Evolutionary conservation across 805 yeast species (phyloP), one percentile per base, ranked within the genome.

Genomic region (Suhomyces prunicola): DNA sequence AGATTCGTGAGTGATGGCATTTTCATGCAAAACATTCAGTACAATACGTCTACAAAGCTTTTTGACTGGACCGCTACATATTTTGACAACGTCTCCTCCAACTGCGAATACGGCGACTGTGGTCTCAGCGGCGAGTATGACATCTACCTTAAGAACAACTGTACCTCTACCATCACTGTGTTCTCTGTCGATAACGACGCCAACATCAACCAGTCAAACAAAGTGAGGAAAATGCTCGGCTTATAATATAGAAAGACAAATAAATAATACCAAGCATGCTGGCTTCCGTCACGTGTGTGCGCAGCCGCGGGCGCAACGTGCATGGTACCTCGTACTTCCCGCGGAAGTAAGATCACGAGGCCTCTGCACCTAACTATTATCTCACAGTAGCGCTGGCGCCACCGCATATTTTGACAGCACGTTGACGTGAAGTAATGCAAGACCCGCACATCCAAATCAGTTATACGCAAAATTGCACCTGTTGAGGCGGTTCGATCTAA

Each of bases 161-260:
- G 86, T 69, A 64, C 70, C 54, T 55, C 79, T 22, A 60, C 83
- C 4, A 70, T 81, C 54, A 67, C 80, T 46, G 70, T 73, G n/a
- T 80, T 80, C 67, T 68, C 78, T 29, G 66, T 79, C 58, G 86
- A 81, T 61, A 66, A 70, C 55, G 81, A 76, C 60, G 78, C 80
- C 29, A 61, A 58, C 47, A 29, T 53, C 10, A 54, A 53, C 19
- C 58, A 63, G 26, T 55, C 63, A 36, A 45, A 54, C 19, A 54
- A 52, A 48, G 65, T 62, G n/a, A 23, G 47, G 13, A 45, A 17
- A 22, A 6, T 27, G 5, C 10, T 19, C 19, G 19, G 19, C 19
- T 2, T 19, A 3, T 19, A 19, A 19, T 19, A 19, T 19, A 19
- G 19, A 19, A 19, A 19, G 19, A 19, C 3, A 19, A 19, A 19